phyloP scores from a whole-genome alignment of 257 asterid species.

The Ehretia macrophylla region DNA sequence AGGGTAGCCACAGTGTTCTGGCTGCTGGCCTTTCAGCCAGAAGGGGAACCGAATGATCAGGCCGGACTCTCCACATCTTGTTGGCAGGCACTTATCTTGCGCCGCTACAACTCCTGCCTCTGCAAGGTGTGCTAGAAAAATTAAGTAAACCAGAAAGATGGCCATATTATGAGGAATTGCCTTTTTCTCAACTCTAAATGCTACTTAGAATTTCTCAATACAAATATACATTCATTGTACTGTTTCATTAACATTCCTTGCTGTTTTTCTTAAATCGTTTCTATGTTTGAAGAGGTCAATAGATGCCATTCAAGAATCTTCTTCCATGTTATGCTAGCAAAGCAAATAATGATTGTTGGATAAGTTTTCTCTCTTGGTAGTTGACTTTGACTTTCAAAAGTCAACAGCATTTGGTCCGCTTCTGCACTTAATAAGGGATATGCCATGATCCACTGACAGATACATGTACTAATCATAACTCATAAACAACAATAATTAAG shows the following conservation, averaged over 20 bases:
- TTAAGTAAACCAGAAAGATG: conserved; percentile 1
- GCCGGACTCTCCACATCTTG: conserved; percentile 44
- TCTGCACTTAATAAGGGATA: no score
- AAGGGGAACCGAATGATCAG: conserved; percentile 65
- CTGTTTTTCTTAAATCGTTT: no score
- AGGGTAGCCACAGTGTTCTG: conserved; percentile 47
- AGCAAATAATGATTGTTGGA: no score
- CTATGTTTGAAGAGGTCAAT: no score
- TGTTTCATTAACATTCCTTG: not conserved
- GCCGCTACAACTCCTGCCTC: conserved; percentile 23
- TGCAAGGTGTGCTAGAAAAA: conserved; percentile 1
- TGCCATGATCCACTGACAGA: no score
- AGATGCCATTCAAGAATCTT: no score
- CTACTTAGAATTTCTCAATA: not conserved
- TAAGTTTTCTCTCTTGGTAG: no score
- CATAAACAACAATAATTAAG: no score
- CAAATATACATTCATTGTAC: not conserved
- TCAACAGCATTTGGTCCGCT: no score
- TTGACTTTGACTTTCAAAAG: no score
- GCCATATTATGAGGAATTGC: not conserved
- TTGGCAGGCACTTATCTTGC: conserved; percentile 52
- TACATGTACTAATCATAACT: no score
- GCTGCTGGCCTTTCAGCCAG: conserved; percentile 43
- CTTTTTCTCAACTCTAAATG: not conserved
- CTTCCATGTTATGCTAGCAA: no score